Conservation (phyloP, 106 monocot genomes). For the Iris macrosiphon region DNA sequence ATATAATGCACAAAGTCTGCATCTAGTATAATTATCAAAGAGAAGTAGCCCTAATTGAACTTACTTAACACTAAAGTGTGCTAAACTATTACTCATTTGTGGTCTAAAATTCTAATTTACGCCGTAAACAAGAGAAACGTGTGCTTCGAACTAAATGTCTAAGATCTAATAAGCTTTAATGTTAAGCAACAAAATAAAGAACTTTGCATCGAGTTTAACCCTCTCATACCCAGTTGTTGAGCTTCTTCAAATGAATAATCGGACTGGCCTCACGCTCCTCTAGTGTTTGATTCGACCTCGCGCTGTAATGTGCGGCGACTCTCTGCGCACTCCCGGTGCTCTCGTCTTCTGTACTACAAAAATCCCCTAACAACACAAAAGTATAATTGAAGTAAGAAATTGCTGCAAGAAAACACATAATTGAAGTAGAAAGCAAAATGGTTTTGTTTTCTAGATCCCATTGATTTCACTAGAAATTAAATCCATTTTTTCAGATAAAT, state of each 20-base stretch:
- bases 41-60: too few relatives aligned
- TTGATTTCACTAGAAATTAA: not conserved
- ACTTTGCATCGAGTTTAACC: too few relatives aligned
- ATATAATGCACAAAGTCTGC: too few relatives aligned
- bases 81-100: too few relatives aligned
- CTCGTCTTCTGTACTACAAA: constrained; percentile 42
- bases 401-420: not conserved
- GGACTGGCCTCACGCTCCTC: constrained; percentile 96
- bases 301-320: constrained; percentile 94
- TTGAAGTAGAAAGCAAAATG: not conserved
- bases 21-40: too few relatives aligned
- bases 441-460: not conserved
- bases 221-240: constrained; percentile 96
- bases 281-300: constrained; percentile 89
- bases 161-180: too few relatives aligned
- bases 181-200: too few relatives aligned
- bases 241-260: constrained; percentile 98
- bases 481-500: not conserved
- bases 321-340: constrained; percentile 49
- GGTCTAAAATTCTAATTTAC: too few relatives aligned
- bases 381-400: not conserved
- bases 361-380: constrained; percentile 6
- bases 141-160: too few relatives aligned
- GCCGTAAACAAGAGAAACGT: too few relatives aligned
- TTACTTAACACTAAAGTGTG: too few relatives aligned